A percentile compares a stretch with the other conserved stretches of the same genome.
Evolutionary conservation across 176 grass and related monocot species (phyloP).

Genomic region (Oryza glumipatula): DNA sequence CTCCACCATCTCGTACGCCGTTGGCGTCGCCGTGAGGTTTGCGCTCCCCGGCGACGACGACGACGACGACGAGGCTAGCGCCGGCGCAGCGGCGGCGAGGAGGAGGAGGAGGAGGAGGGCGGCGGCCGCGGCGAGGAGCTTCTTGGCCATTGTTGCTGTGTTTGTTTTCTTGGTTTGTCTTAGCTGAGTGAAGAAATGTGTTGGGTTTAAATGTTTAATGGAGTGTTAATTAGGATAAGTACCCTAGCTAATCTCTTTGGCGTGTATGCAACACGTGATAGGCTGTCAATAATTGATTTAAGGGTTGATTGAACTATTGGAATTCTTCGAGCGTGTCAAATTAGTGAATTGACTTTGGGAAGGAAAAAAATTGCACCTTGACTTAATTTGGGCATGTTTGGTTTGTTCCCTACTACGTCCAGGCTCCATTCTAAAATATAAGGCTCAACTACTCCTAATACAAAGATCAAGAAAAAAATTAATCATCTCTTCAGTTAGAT

Average conservation of each 20-base stretch:
- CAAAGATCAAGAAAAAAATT: too few relatives aligned
- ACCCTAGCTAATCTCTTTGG: background rate
- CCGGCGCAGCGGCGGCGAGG: background rate
- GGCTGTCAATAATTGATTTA: background rate
- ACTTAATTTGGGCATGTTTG: too few relatives aligned
- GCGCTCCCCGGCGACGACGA: background rate
- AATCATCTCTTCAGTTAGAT: too few relatives aligned
- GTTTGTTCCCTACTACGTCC: too few relatives aligned
- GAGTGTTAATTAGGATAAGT: background rate
- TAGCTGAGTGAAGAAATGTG: background rate
- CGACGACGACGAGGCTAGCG: background rate
- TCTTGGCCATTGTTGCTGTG: conserved; percentile 15
- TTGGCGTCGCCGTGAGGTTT: conserved; percentile 15
- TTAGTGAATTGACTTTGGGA: too few relatives aligned
- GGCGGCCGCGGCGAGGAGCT: background rate
- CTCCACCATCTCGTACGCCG: conserved; percentile 76
- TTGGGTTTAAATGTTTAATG: background rate
- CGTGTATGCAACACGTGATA: background rate
- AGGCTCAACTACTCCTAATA: too few relatives aligned
- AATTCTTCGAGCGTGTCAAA: too few relatives aligned
- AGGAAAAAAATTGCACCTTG: too few relatives aligned
- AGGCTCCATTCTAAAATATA: too few relatives aligned
- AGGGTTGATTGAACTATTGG: background rate
- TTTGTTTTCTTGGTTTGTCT: too few relatives aligned
- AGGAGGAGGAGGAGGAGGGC: background rate